A percentile compares a stretch with the other conserved stretches of the same genome.
Conservation (phyloP, 768 basidiomycete species). For the Coprinellus aureogranulatus region DNA sequence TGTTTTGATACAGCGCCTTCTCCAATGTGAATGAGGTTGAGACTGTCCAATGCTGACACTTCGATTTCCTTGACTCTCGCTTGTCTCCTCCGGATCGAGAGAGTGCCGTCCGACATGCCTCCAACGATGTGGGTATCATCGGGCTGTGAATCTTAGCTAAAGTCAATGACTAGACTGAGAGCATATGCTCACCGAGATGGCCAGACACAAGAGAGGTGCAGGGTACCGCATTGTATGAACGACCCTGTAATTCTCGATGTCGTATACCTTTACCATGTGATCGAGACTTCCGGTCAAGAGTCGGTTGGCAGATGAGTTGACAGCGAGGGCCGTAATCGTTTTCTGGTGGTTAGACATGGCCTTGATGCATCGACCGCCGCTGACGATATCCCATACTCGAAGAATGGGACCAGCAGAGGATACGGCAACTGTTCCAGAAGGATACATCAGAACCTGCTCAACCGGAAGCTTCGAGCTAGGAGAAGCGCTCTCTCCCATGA, state of each 20-base stretch:
- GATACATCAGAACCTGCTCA: slow-evolving; percentile 91
- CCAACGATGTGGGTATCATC: slow-evolving; percentile 96
- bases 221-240: slow-evolving; percentile 99
- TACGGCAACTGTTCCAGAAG: slow-evolving; percentile 80
- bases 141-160: slow-evolving; percentile 50
- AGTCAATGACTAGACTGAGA: background rate
- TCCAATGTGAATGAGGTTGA: slow-evolving; percentile 32
- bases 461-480: slow-evolving; percentile 56
- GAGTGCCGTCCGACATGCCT: slow-evolving; percentile 96
- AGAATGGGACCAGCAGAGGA: slow-evolving; percentile 91
- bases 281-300: slow-evolving; percentile 90
- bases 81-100: slow-evolving; percentile 92
- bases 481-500: slow-evolving; percentile 54
- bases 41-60: slow-evolving; percentile 19
- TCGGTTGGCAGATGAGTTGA: slow-evolving; percentile 71
- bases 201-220: slow-evolving; percentile 84
- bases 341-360: slow-evolving; percentile 98
- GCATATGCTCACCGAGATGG: slow-evolving; percentile 79
- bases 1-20: slow-evolving; percentile 46
- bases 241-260: slow-evolving; percentile 89
- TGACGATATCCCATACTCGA: slow-evolving; percentile 92
- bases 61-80: slow-evolving; percentile 65
- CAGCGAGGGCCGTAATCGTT: slow-evolving; percentile 86
- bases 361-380: slow-evolving; percentile 83
- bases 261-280: slow-evolving; percentile 99